Conservation (phyloP, 768 basidiomycete genomes). For the Chalciporus sphaerocephalus region DNA sequence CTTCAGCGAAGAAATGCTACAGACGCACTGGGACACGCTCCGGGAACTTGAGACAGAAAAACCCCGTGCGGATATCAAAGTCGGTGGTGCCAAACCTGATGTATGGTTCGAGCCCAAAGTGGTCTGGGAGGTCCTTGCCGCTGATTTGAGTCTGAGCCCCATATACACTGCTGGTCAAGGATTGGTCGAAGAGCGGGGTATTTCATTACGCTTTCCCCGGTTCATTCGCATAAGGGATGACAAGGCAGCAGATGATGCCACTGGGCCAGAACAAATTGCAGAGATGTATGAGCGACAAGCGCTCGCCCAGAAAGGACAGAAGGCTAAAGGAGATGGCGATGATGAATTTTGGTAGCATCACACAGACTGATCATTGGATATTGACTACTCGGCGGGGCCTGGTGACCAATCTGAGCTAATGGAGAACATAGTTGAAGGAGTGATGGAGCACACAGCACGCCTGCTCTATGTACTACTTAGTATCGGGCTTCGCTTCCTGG, state of each 20-base stretch:
- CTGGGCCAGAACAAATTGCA: conserved; percentile 89
- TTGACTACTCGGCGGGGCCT: conserved; percentile 17
- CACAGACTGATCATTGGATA: conserved; percentile 7
- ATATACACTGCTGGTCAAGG: conserved; percentile 94
- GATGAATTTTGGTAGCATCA: conserved; percentile 72
- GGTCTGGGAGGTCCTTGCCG: conserved; percentile 98
- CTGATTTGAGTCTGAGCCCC: conserved; percentile 94
- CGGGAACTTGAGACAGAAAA: conserved; percentile 71
- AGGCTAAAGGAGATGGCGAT: conserved; percentile 55
- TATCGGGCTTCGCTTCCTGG: conserved; percentile 37
- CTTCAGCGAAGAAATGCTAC: conserved; percentile 88
- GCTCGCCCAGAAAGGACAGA: conserved; percentile 73
- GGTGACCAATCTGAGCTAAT: not conserved
- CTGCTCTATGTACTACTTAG: conserved; percentile 14
- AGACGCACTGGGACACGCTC: conserved; percentile 74
- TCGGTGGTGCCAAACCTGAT: conserved; percentile 93
- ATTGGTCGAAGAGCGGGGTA: conserved; percentile 83
- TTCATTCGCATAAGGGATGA: conserved; percentile 92
- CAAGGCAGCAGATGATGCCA: conserved; percentile 89
- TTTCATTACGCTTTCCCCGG: conserved; percentile 94
- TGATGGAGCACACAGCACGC: conserved; percentile 2
- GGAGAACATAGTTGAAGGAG: not conserved
- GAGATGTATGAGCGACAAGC: conserved; percentile 93
- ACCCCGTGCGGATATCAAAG: conserved; percentile 76
- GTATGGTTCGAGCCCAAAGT: conserved; percentile 97